phyloP scores from a whole-genome alignment of 1,284 basidiomycete species.

The Cryptococcus deneoformans region DNA sequence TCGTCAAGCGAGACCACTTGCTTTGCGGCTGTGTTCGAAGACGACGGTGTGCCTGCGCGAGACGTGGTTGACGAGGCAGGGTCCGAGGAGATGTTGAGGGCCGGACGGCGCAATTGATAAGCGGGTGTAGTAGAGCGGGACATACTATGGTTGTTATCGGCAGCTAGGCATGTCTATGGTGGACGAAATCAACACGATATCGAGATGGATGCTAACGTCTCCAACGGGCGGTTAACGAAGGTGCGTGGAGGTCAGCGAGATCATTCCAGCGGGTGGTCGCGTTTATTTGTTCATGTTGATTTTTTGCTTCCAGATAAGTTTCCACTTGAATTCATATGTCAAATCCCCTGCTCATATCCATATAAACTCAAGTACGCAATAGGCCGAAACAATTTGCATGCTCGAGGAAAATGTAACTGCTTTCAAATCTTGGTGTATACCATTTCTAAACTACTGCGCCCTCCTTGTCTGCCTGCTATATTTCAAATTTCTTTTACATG shows the following conservation, averaged over 20 bases:
- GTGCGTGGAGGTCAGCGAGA: not conserved
- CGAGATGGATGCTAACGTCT: too few species aligned
- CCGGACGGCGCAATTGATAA: slow-evolving; percentile 13
- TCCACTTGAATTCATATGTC: too few species aligned
- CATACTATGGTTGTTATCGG: slow-evolving; percentile 11
- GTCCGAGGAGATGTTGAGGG: slow-evolving; percentile 4
- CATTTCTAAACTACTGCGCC: too few species aligned
- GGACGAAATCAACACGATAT: too few species aligned
- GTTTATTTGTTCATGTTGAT: not conserved
- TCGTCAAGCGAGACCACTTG: slow-evolving; percentile 62
- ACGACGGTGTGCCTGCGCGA: slow-evolving; percentile 17
- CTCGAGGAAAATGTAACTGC: too few species aligned
- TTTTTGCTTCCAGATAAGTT: too few species aligned
- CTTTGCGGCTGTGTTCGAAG: not conserved
- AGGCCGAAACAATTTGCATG: too few species aligned
- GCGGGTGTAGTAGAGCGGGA: slow-evolving; percentile 24
- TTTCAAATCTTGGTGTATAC: too few species aligned
- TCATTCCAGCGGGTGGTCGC: not conserved
- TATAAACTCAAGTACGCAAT: too few species aligned
- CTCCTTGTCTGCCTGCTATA: too few species aligned
- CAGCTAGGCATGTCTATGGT: not conserved
- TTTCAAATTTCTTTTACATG: too few species aligned
- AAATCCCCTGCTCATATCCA: too few species aligned
- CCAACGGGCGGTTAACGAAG: not conserved
- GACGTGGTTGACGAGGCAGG: slow-evolving; percentile 11